phyloP scores from a whole-genome alignment of 208 protist species.

The Leptomonas seymouri region DNA sequence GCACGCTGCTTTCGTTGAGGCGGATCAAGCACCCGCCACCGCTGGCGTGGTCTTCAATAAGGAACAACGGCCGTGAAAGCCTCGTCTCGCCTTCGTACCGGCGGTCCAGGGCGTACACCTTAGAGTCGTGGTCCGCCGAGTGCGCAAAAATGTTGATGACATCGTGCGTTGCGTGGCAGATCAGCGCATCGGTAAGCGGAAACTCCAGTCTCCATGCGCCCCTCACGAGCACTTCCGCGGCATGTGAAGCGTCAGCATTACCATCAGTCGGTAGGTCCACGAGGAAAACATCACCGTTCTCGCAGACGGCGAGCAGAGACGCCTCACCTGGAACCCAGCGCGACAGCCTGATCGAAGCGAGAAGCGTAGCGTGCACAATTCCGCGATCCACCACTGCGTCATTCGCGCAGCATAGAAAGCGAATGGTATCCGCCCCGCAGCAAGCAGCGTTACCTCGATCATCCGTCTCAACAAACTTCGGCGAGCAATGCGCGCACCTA shows the following conservation, averaged over 20 bases:
- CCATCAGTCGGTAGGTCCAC: slow-evolving; percentile 37
- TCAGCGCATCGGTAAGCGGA: slow-evolving; percentile 56
- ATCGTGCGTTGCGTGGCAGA: slow-evolving; percentile 47
- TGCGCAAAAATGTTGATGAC: slow-evolving; percentile 73
- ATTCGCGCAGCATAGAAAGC: slow-evolving; percentile 16
- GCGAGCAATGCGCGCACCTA: slow-evolving; percentile 14
- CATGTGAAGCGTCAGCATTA: slow-evolving; percentile 26
- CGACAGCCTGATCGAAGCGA: slow-evolving; percentile 31
- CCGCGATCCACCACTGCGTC: slow-evolving; percentile 15
- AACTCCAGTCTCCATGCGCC: slow-evolving; percentile 83
- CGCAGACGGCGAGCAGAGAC: slow-evolving; percentile 50
- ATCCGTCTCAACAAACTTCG: slow-evolving; percentile 21
- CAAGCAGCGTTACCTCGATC: slow-evolving; percentile 20
- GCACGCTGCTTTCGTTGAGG: slow-evolving; percentile 38
- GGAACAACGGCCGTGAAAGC: slow-evolving; percentile 67
- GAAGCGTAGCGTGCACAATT: slow-evolving; percentile 25
- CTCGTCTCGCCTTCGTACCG: slow-evolving; percentile 56
- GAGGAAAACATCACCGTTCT: slow-evolving; percentile 71
- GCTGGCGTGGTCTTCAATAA: slow-evolving; percentile 78
- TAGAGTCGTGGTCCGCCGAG: slow-evolving; percentile 85
- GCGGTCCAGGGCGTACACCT: slow-evolving; percentile 82
- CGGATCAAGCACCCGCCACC: slow-evolving; percentile 55
- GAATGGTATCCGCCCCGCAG: slow-evolving; percentile 16
- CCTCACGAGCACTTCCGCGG: slow-evolving; percentile 43
- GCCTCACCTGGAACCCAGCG: slow-evolving; percentile 39